These are phyloP conservation scores for Fomitopsis pinicola DNA, from an alignment of 1,284 basidiomycete species.

Conservation along the genomic window DNA sequence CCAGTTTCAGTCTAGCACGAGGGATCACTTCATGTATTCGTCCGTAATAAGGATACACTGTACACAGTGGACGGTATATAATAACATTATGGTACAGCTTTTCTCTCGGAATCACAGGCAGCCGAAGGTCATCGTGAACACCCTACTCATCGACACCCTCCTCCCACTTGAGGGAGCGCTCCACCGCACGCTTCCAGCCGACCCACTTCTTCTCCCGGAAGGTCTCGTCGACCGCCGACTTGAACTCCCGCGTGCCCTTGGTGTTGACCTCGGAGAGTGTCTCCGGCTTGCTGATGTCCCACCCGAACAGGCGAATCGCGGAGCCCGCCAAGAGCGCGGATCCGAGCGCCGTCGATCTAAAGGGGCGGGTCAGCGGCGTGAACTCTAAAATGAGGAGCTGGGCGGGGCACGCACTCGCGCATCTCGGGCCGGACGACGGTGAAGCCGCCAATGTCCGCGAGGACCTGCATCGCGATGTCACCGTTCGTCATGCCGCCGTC, in stretches of 20 bases:
- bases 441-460: conserved; percentile 93
- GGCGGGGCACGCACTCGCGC: conserved; percentile 73
- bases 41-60: neutral
- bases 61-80: neutral
- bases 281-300: conserved; percentile 85
- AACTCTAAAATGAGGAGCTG: neutral
- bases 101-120: neutral
- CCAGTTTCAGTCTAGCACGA: neutral
- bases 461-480: conserved; percentile 85
- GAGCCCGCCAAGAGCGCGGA: conserved; percentile 93
- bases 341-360: conserved; percentile 91
- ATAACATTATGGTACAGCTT: neutral
- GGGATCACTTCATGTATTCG: neutral
- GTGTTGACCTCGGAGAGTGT: conserved; percentile 91
- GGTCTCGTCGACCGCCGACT: conserved; percentile 50
- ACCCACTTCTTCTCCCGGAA: conserved; percentile 62
- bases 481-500: conserved; percentile 95
- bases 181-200: conserved; percentile 84
- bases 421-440: conserved; percentile 90
- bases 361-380: conserved; percentile 6
- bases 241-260: conserved; percentile 73
- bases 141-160: conserved; percentile 42
- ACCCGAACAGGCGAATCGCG: conserved; percentile 89
- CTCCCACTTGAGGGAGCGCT: conserved; percentile 79
- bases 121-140: neutral